Percentiles rank a stretch among this genome's conserved stretches.
Conservation (phyloP, 2,329 filamentous ascomycete species). For the Ceratocystis harringtonii region DNA sequence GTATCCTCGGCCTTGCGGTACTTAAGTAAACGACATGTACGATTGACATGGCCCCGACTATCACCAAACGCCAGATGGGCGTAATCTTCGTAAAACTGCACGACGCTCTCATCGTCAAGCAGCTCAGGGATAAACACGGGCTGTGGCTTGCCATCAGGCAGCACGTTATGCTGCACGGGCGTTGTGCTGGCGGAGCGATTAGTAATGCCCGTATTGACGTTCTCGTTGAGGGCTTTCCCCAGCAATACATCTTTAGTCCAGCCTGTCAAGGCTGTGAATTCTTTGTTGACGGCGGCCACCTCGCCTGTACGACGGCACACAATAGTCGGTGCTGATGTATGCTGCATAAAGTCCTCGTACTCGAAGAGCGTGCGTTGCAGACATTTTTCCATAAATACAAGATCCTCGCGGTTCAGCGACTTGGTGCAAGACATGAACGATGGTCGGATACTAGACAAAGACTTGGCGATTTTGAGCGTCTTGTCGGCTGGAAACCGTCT, state of each 20-base stretch:
- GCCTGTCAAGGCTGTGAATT: slow-evolving; percentile 88
- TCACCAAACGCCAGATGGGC: slow-evolving; percentile 84
- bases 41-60: slow-evolving; percentile 68
- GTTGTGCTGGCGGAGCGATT: slow-evolving; percentile 35
- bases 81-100: slow-evolving; percentile 94
- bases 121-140: slow-evolving; percentile 86
- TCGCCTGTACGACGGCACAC: slow-evolving; percentile 87
- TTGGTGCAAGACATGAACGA: slow-evolving; percentile 86
- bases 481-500: slow-evolving; percentile 64
- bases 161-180: slow-evolving; percentile 29
- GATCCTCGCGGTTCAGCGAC: slow-evolving; percentile 72
- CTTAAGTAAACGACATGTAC: slow-evolving; percentile 73
- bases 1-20: slow-evolving; percentile 43
- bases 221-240: slow-evolving; percentile 74
- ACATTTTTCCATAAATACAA: slow-evolving; percentile 96
- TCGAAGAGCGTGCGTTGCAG: slow-evolving; percentile 86
- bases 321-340: slow-evolving; percentile 78
- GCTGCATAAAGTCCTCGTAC: slow-evolving; percentile 82
- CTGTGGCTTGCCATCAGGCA: slow-evolving; percentile 41
- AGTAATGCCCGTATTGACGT: slow-evolving; percentile 57
- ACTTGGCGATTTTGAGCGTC: slow-evolving; percentile 69
- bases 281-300: slow-evolving; percentile 88
- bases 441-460: slow-evolving; percentile 76
- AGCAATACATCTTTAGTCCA: slow-evolving; percentile 85
- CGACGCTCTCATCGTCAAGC: slow-evolving; percentile 81